Base-by-base conservation (phyloP, 2,329 filamentous ascomycete genomes). In the Raffaelea albimanens region DNA sequence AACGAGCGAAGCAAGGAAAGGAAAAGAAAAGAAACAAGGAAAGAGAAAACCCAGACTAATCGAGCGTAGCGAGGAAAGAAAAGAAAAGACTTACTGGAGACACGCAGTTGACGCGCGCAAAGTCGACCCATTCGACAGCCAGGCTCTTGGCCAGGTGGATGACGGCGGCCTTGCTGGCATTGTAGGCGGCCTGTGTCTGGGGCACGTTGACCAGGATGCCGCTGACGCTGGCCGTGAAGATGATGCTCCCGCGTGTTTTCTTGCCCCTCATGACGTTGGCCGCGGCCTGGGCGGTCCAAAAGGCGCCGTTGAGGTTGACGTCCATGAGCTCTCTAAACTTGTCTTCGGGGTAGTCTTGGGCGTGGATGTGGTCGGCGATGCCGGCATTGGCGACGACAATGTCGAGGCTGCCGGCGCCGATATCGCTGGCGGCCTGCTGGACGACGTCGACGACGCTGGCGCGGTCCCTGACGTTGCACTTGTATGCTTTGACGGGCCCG, bases 171-270 rank as follows among this genome's bases (percentile, higher is more conserved):
- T 87, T 87, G 51, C 80, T 79, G n/a, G 78, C 79, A 59, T 87
- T 87, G 60, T 87, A 87, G 5, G 81, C 77, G 4, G 80, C 72
- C 66, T 90, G 85, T 52, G 81, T 59, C 66, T 88, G 84, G 7
- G 85, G 86, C 45, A 87, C 73, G 59, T 88, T 90, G 60, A 82
- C 83, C 55, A 90, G 83, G 58, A 84, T 83, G 2, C 80, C 86
- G 56, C 78, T 83, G 76, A 90, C 18, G 23, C 56, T 67, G 4
- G 60, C 68, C 13, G 59, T 70, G 57, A 64, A 68, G 51, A 67
- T 67, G 55, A 66, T 65, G 54, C 55, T 65, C 1, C 57, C 62
- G 22, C 61, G 62, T 40, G 54, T 59, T 52, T 49, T 57, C 39
- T 19, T 42, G 5, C 43, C 47, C 34, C 50, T 46, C 46, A 67